phyloP scores from a whole-genome alignment of 495 filamentous ascomycete species.

The Opeltia flavorubescens region DNA sequence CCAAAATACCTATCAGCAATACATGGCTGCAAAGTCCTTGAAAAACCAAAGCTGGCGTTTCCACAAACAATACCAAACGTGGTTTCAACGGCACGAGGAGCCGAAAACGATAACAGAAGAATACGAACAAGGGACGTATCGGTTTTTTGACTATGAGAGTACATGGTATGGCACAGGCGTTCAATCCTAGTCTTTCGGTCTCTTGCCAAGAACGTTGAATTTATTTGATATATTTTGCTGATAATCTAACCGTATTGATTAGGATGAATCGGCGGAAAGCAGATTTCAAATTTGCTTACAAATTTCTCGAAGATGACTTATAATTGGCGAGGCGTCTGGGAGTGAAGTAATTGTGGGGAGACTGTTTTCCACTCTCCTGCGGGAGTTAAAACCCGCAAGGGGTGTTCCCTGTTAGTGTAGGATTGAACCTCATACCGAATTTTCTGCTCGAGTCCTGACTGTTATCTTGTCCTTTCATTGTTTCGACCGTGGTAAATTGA shows the following conservation, averaged over 20 bases:
- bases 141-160: conserved; percentile 99
- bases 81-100: conserved; percentile 97
- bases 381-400: background rate
- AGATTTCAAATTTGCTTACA: conserved; percentile 97
- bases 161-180: conserved; percentile 61
- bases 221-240: conserved; percentile 1
- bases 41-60: conserved; percentile 98
- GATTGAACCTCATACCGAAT: no score
- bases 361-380: no score
- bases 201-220: background rate
- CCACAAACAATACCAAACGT: conserved; percentile 98
- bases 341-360: background rate
- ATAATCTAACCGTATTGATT: conserved; percentile 10
- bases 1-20: conserved; percentile 90
- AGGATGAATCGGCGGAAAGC: conserved; percentile 99
- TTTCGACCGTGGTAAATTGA: no score
- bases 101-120: conserved; percentile 97
- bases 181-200: conserved; percentile 1
- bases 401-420: background rate
- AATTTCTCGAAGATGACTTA: conserved; percentile 88
- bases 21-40: conserved; percentile 85
- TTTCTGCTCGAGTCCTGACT: background rate
- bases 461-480: no score
- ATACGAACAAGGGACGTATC: conserved; percentile 94
- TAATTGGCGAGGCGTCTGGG: conserved; percentile 23